Base-by-base conservation (phyloP, 2,329 filamentous ascomycete genomes). In the Xylaria sp. region DNA sequence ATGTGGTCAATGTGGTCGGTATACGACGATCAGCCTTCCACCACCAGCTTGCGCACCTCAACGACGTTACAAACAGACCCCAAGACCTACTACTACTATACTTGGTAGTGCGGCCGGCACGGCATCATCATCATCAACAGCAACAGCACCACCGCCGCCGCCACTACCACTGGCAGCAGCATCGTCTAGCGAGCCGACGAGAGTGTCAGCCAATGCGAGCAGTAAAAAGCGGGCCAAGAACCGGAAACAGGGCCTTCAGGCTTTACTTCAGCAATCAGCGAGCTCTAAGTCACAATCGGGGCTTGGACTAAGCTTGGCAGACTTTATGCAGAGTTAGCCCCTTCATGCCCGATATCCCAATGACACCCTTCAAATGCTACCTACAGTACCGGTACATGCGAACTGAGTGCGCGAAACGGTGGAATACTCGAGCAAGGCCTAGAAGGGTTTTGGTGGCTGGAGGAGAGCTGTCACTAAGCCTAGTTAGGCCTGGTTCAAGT, bases 191-290 rank as follows among this genome's bases (percentile, higher is more conserved):
- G 74, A 72, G 77, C 67, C 72, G 66, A 59, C 68, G 3, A 77
- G 76, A 45, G 51, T 71, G 17, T 81, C 83, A 1, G 79, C 84
- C 38, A 89, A 86, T 74, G 84, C 86, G 7, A 87, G 79, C 78
- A 90, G 86, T 79, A 90, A 88, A 78, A 90, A 90, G 79, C 83
- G 88, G 56, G 86, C 89, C 36, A 91, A 89, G 79, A 86, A 81
- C 67, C 82, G 88, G 66, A 92, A 90, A 77, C 86, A 87, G 38
- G 88, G 87, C 0, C 80, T 92, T n/a, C 87, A 90, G 75, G 88
- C 89, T 57, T 76, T 92, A 45, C 80, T 92, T n/a, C 83, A 84
- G 54, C 86, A 87, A 69, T 73, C 79, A 4, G 73, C 80, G 13
- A 80, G 74, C 45, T 70, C 75, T 66, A 80, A 73, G 17, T 64